Evolutionary conservation across 495 filamentous ascomycete genomes (phyloP).

Genomic region (Penicillium manginii): DNA sequence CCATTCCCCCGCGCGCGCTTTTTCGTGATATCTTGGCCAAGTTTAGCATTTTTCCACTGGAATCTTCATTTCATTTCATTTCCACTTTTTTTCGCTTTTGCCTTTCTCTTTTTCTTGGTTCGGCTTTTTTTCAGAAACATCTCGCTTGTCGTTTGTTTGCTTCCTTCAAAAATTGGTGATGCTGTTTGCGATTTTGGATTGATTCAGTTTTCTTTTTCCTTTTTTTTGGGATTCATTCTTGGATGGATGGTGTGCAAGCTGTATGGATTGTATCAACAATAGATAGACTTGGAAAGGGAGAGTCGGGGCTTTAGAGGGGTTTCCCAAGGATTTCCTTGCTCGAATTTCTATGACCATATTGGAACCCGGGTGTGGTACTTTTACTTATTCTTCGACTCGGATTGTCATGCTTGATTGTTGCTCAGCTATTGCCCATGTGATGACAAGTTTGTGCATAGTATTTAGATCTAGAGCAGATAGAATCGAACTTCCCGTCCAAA

Average conservation of each 20-base stretch:
- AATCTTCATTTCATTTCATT: not conserved
- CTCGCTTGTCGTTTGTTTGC: not conserved
- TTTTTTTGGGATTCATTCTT: constrained; percentile 10
- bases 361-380: too few relatives aligned
- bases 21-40: constrained; percentile 10
- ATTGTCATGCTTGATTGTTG: not conserved
- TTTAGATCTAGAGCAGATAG: constrained; percentile 26
- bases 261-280: constrained; percentile 43
- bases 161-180: not conserved
- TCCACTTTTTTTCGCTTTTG: constrained; percentile 6
- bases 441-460: constrained; percentile 21
- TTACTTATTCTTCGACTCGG: not conserved
- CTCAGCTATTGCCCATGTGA: not conserved
- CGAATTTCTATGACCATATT: not conserved
- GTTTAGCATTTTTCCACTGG: not conserved
- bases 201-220: constrained; percentile 16
- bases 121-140: not conserved
- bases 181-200: constrained; percentile 8
- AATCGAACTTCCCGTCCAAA: constrained; percentile 15
- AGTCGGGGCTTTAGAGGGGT: constrained; percentile 11
- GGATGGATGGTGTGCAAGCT: not conserved
- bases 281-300: constrained; percentile 37
- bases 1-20: constrained; percentile 13
- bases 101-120: not conserved
- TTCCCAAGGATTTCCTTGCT: not conserved